These are phyloP conservation scores for Immersiella caudata DNA, from an alignment of 495 filamentous ascomycete genomes.

Conservation along the genomic window DNA sequence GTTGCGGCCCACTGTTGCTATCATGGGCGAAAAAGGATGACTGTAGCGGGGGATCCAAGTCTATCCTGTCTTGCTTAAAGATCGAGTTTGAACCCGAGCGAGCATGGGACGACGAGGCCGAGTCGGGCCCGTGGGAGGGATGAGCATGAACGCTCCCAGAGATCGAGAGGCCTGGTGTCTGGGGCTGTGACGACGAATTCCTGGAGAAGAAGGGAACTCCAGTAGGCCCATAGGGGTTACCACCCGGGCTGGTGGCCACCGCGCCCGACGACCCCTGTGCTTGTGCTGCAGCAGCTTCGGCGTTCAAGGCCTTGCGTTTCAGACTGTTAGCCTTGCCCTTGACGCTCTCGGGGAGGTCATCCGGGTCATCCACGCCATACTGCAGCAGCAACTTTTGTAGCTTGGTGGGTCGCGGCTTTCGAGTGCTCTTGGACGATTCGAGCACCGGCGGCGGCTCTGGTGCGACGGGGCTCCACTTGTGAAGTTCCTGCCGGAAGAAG, in stretches of 20 bases:
- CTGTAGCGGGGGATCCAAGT: conserved; percentile 27
- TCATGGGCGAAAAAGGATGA: conserved; percentile 44
- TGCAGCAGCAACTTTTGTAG: conserved; percentile 93
- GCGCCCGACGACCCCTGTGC: conserved; percentile 25
- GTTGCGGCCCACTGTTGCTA: conserved; percentile 36
- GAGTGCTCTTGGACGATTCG: conserved; percentile 85
- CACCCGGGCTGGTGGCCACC: conserved; percentile 41
- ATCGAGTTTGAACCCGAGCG: conserved; percentile 26
- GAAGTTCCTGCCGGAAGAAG: conserved; percentile 93
- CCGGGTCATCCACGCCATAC: conserved; percentile 81
- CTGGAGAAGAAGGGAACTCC: conserved; percentile 43
- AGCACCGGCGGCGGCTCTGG: conserved; percentile 81
- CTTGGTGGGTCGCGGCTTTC: conserved; percentile 96
- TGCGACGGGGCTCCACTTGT: conserved; percentile 94
- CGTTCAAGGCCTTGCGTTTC: conserved; percentile 57
- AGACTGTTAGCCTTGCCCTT: conserved; percentile 72
- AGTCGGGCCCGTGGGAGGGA: conserved; percentile 27
- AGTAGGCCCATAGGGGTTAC: conserved; percentile 34
- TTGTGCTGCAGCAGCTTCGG: conserved; percentile 42
- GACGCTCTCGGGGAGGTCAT: conserved; percentile 80
- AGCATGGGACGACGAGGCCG: conserved; percentile 37
- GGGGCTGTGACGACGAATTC: conserved; percentile 41
- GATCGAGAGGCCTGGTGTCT: conserved; percentile 42
- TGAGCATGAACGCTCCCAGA: conserved; percentile 39
- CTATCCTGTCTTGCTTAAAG: conserved; percentile 35